Base-by-base conservation (phyloP, 495 filamentous ascomycete species). In the Arthonia radiata region DNA sequence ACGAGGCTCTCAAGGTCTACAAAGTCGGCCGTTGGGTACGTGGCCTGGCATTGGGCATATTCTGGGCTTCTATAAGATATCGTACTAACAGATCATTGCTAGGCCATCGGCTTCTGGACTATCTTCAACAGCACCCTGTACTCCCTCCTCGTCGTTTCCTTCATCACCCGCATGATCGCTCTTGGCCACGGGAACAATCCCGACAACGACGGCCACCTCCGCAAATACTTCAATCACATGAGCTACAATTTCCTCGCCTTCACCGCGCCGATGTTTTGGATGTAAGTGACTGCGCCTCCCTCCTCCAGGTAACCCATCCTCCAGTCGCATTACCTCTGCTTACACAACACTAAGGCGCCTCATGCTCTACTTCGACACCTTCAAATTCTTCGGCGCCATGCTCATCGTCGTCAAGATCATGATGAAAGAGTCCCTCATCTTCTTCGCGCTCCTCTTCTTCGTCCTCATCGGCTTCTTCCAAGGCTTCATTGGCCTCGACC, bases 401-500 rank as follows among this genome's bases (percentile, higher is more conserved):
- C 59, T 97, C 18, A 82, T 94, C 5, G 77, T 97, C 3, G 53
- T 97, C 18, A 81, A 92, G 40, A 81, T 94, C 27, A 94, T 97
- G 89, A 94, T 97, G 86, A 79, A 82, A 39, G 86, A 97, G 43
- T 89, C 77, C 30, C 50, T 97, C 29, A 93, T 94, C 35, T 97
- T 97, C 58, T 97, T 97, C 38, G 77, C 81, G 4, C 59, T 97
- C n/a, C 62, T 97, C 4, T 50, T 70, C 26, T 68, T 93, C 26
- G 71, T 97, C 27, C 50, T 90, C 25, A 47, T 83, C 24, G 86
- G 86, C 11, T 97, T 97, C 50, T 56, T 92, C 26, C 86, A 97
- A 49, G 80, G 75, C 0, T 97, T 97, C 33, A 58, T 90, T n/a
- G 86, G 89, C 2, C 63, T 97, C 54, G 82, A 92, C 37, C 67